Conservation (phyloP, 768 basidiomycete genomes). For the Podaxis pistillaris region DNA sequence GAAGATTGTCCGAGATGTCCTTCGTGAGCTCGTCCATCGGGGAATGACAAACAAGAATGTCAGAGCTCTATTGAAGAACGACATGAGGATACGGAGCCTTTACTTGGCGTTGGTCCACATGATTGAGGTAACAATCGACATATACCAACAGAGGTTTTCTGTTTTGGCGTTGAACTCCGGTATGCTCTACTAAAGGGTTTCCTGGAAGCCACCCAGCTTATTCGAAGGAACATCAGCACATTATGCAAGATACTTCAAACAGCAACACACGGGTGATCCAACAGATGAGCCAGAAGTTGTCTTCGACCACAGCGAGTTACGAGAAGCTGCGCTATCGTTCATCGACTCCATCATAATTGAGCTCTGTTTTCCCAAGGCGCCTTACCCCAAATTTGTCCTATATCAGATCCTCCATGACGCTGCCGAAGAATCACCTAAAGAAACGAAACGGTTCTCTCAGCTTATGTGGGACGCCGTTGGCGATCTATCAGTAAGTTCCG, state of each 20-base stretch:
- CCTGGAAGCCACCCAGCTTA: background rate
- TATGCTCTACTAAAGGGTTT: slow-evolving; percentile 32
- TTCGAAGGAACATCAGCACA: slow-evolving; percentile 46
- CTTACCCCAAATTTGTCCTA: slow-evolving; percentile 65
- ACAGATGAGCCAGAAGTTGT: slow-evolving; percentile 49
- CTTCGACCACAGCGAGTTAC: slow-evolving; percentile 53
- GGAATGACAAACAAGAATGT: slow-evolving; percentile 55
- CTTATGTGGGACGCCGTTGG: slow-evolving; percentile 80
- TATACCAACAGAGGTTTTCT: slow-evolving; percentile 65
- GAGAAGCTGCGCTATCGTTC: slow-evolving; percentile 70
- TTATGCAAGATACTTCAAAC: slow-evolving; percentile 70
- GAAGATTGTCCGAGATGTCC: slow-evolving; percentile 63
- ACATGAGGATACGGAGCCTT: slow-evolving; percentile 48
- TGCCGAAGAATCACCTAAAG: slow-evolving; percentile 68
- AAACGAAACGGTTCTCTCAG: slow-evolving; percentile 76
- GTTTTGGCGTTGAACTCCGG: slow-evolving; percentile 68
- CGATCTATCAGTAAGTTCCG: slow-evolving; percentile 63
- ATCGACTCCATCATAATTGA: slow-evolving; percentile 84
- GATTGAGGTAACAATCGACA: slow-evolving; percentile 55
- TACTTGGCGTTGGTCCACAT: slow-evolving; percentile 69
- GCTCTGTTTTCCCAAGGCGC: slow-evolving; percentile 69
- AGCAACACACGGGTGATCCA: slow-evolving; percentile 41
- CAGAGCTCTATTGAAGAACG: slow-evolving; percentile 50
- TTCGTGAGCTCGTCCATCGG: slow-evolving; percentile 52
- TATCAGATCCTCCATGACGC: slow-evolving; percentile 70